phyloP scores from a whole-genome alignment of 306 rosid species.

The Glycine soja region DNA sequence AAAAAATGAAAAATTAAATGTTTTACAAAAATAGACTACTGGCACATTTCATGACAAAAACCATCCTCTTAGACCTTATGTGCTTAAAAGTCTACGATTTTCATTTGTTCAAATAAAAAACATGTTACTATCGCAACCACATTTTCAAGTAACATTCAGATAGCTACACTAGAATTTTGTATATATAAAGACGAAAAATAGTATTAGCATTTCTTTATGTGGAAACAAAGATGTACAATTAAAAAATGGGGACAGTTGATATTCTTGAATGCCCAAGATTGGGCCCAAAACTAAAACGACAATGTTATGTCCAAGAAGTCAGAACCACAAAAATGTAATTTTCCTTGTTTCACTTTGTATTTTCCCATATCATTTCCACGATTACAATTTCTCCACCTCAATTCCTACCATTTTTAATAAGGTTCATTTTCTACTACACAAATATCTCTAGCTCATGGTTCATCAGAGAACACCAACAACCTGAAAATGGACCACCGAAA shows the following conservation, averaged over 20 bases:
- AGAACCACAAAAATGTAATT: constrained; percentile 49
- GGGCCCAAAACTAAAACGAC: constrained; percentile 27
- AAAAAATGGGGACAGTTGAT: neutral
- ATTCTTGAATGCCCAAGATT: neutral
- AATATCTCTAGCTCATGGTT: constrained; percentile 38
- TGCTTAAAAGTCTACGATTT: neutral
- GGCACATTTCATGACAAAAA: neutral
- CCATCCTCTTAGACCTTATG: neutral
- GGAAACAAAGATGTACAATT: constrained; percentile 37
- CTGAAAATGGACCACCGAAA: constrained; percentile 45
- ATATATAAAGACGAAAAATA: neutral
- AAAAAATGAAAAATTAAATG: neutral
- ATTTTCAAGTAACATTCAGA: neutral
- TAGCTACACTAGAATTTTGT: neutral
- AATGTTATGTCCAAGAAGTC: constrained; percentile 31
- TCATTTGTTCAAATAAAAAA: constrained; percentile 8
- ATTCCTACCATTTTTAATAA: constrained; percentile 20
- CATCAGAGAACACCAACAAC: constrained; percentile 34
- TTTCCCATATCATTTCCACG: neutral
- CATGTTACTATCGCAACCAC: neutral
- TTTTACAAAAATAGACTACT: neutral
- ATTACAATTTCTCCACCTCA: constrained; percentile 27
- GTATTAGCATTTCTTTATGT: neutral
- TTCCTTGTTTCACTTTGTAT: neutral
- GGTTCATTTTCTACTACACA: constrained; percentile 9